Conservation (phyloP, 495 filamentous ascomycete species). For the Emericellopsis terricola region DNA sequence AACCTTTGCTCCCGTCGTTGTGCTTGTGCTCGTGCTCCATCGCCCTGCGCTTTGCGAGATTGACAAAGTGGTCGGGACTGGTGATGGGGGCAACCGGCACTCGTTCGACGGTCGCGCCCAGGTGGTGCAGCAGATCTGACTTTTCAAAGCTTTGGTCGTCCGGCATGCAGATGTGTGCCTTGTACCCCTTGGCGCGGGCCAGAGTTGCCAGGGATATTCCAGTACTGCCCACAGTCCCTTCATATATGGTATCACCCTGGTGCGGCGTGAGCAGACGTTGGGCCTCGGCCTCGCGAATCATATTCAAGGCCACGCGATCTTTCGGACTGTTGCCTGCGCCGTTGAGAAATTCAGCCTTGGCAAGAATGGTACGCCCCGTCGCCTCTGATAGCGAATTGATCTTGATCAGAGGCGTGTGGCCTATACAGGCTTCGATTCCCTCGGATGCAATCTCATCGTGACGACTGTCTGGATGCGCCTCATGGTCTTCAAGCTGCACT, state of each 20-base stretch:
- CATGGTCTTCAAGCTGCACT: slow-evolving; percentile 30
- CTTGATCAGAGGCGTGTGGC: slow-evolving; percentile 77
- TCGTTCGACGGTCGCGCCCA: slow-evolving; percentile 78
- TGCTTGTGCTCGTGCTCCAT: slow-evolving; percentile 37
- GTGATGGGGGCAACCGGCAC: slow-evolving; percentile 85
- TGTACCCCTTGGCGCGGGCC: slow-evolving; percentile 73
- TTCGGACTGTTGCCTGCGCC: slow-evolving; percentile 92
- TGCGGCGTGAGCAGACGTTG: slow-evolving; percentile 57
- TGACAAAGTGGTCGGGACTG: slow-evolving; percentile 84
- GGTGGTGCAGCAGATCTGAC: slow-evolving; percentile 66
- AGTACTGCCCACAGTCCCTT: slow-evolving; percentile 88
- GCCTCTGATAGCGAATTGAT: slow-evolving; percentile 79
- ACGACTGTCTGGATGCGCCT: not conserved
- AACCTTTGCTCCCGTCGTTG: slow-evolving; percentile 37
- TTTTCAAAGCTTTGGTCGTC: slow-evolving; percentile 84
- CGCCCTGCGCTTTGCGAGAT: slow-evolving; percentile 67
- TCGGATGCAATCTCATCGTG: slow-evolving; percentile 13
- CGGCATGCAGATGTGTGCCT: slow-evolving; percentile 94
- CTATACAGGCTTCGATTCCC: slow-evolving; percentile 85
- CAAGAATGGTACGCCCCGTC: slow-evolving; percentile 86
- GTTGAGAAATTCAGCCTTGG: slow-evolving; percentile 93
- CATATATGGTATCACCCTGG: slow-evolving; percentile 85
- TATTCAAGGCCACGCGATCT: slow-evolving; percentile 80
- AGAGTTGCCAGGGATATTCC: slow-evolving; percentile 87
- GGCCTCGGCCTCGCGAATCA: slow-evolving; percentile 72